Conservation (phyloP, 306 rosid species). For the Citrullus amarus region DNA sequence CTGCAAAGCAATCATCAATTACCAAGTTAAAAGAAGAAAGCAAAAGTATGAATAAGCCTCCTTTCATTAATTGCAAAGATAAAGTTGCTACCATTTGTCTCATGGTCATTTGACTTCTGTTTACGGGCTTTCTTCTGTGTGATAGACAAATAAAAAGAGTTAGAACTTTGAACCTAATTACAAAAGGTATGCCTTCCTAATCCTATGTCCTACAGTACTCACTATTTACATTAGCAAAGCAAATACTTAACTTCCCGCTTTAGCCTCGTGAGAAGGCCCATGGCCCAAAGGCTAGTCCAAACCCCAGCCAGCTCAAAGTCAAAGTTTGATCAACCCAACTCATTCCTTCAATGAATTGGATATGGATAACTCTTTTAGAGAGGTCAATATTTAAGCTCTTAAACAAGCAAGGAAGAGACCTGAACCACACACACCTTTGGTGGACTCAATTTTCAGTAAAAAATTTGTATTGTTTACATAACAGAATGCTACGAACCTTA, state of each 20-base stretch:
- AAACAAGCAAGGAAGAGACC: background rate
- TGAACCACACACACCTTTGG: background rate
- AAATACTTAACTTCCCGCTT: background rate
- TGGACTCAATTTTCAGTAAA: background rate
- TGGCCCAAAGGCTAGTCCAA: background rate
- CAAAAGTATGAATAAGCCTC: background rate
- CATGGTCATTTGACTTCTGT: constrained; percentile 29
- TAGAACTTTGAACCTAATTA: background rate
- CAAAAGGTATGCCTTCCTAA: background rate
- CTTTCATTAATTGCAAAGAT: constrained; percentile 9
- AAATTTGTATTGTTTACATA: background rate
- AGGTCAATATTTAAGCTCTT: background rate
- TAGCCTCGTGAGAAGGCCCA: background rate
- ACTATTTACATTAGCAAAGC: background rate
- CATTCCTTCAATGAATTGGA: background rate
- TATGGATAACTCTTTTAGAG: background rate
- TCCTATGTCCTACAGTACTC: background rate
- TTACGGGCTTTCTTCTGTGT: constrained; percentile 52
- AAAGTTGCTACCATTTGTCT: constrained; percentile 34
- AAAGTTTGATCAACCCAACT: background rate
- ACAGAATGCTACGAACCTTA: background rate
- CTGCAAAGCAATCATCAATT: constrained; percentile 28
- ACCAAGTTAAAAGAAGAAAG: constrained; percentile 9
- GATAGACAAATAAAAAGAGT: constrained; percentile 14
- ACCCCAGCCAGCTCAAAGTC: background rate